Evolutionary conservation across 2,329 filamentous ascomycete species (phyloP).

Genomic region (Drechmeria coniospora): DNA sequence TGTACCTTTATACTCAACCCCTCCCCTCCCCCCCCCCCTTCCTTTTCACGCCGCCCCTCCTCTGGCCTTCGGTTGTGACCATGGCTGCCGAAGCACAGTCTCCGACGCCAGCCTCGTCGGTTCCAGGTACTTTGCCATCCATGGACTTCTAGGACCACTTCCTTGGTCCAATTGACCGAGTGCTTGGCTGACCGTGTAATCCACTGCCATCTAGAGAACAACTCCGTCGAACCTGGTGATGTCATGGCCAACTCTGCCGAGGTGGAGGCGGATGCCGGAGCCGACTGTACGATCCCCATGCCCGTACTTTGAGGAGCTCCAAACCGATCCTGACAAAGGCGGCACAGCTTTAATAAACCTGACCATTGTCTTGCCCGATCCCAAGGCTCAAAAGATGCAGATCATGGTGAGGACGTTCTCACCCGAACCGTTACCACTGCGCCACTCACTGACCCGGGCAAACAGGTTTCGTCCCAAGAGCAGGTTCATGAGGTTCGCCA

Average conservation of each 20-base stretch:
- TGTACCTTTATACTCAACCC: slow-evolving; percentile 3
- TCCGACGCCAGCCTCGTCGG: slow-evolving; percentile 7
- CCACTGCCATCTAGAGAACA: slow-evolving; percentile 4
- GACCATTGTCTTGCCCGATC: slow-evolving; percentile 68
- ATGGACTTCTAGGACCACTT: background rate
- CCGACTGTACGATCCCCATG: slow-evolving; percentile 15
- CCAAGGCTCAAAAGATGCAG: slow-evolving; percentile 56
- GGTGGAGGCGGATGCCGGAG: slow-evolving; percentile 14
- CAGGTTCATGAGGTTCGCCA: slow-evolving; percentile 96
- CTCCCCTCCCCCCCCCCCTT: slow-evolving; percentile 1
- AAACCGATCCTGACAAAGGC: background rate
- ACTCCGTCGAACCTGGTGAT: slow-evolving; percentile 12
- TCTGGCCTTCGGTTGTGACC: no score
- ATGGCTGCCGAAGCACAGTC: slow-evolving; percentile 17
- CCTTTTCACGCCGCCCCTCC: background rate
- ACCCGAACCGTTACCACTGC: background rate
- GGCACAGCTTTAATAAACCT: slow-evolving; percentile 40
- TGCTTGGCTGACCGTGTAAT: slow-evolving; percentile 2
- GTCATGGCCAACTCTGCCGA: slow-evolving; percentile 11
- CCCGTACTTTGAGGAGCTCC: background rate
- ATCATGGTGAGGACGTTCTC: slow-evolving; percentile 51
- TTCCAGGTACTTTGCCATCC: slow-evolving; percentile 5
- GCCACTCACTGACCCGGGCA: slow-evolving; percentile 2
- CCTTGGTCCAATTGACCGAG: background rate
- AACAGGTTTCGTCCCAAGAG: slow-evolving; percentile 76